Conservation (phyloP, 75 land plant species). For the Sequoia sempervirens region DNA sequence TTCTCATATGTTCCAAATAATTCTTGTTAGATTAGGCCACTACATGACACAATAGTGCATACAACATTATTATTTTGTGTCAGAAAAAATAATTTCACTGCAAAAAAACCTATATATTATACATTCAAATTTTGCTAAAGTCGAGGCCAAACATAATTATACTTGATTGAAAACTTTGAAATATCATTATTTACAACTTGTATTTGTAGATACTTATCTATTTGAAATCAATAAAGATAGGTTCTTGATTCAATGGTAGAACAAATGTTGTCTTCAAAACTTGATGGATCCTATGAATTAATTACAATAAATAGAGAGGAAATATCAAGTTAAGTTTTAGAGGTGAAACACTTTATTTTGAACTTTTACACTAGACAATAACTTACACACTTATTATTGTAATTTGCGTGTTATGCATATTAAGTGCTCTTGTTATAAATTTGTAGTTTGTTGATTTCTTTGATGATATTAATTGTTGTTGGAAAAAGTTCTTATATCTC, state of each 20-base stretch:
- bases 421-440: not conserved
- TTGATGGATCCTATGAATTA: conserved; percentile 42
- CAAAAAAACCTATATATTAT: too few species aligned
- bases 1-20: too few species aligned
- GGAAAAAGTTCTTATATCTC: too few species aligned
- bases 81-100: not conserved
- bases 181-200: not conserved
- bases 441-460: conserved; percentile 85
- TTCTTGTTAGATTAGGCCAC: not conserved
- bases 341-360: conserved; percentile 38
- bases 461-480: conserved; percentile 43
- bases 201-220: conserved; percentile 70
- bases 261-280: conserved; percentile 44
- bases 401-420: not conserved
- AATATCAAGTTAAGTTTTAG: conserved; percentile 69
- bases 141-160: not conserved
- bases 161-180: not conserved
- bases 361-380: not conserved
- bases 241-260: conserved; percentile 69
- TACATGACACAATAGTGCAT: not conserved
- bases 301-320: conserved; percentile 66
- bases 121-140: not conserved
- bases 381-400: not conserved
- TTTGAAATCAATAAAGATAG: conserved; percentile 55
- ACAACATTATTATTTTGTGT: not conserved